These are phyloP conservation scores for Ogataea paradorogensis DNA, from an alignment of 805 yeast species.

Conservation along the genomic window DNA sequence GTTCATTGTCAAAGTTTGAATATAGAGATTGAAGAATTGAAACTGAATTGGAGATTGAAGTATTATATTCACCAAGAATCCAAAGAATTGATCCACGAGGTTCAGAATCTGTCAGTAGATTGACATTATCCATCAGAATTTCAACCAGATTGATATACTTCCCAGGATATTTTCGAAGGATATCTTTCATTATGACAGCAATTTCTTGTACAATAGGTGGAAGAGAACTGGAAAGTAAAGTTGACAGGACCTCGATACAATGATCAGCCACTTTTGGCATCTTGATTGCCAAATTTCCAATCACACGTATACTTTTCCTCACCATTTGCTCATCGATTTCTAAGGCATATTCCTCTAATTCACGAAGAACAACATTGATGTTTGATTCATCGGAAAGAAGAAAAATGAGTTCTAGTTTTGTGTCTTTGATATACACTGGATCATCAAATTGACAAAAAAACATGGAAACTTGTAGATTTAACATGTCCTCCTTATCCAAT, in stretches of 20 bases:
- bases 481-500: slow-evolving; percentile 59
- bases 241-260: slow-evolving; percentile 62
- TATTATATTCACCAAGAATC: slow-evolving; percentile 75
- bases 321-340: slow-evolving; percentile 86
- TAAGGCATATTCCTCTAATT: slow-evolving; percentile 80
- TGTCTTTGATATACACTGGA: slow-evolving; percentile 83
- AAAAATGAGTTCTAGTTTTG: slow-evolving; percentile 84
- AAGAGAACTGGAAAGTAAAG: slow-evolving; percentile 59
- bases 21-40: slow-evolving; percentile 42
- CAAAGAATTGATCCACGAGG: slow-evolving; percentile 77
- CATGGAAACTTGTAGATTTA: slow-evolving; percentile 66
- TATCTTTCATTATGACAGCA: slow-evolving; percentile 69
- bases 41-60: slow-evolving; percentile 42
- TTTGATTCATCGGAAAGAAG: slow-evolving; percentile 68
- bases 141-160: slow-evolving; percentile 45
- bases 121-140: slow-evolving; percentile 42
- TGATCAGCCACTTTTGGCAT: slow-evolving; percentile 56
- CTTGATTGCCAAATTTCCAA: slow-evolving; percentile 85
- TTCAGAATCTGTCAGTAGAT: slow-evolving; percentile 68
- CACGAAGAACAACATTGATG: slow-evolving; percentile 60
- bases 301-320: slow-evolving; percentile 81
- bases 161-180: slow-evolving; percentile 72
- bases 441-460: slow-evolving; percentile 84
- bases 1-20: slow-evolving; percentile 54
- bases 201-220: slow-evolving; percentile 80